Percentiles rank a stretch among this genome's conserved stretches.
These are phyloP conservation scores for Diversispora epigaea DNA, from an alignment of 192 early-diverging fungal species.

Conservation along the genomic window DNA sequence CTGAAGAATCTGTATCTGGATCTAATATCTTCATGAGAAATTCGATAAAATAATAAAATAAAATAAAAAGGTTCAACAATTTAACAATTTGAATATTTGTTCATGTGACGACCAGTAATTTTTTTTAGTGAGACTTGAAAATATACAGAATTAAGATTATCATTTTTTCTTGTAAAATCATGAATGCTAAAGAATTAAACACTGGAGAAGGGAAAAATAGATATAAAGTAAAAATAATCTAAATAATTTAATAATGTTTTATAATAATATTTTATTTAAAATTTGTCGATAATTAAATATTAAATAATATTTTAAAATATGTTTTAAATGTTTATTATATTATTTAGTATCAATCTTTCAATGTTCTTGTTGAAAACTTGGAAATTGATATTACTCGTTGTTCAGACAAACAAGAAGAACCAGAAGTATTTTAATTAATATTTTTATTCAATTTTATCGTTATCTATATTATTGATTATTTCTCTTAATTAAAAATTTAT, in stretches of 20 bases:
- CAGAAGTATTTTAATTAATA: conserved; percentile 39
- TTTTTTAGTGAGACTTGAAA: not conserved
- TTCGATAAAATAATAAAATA: too few relatives aligned
- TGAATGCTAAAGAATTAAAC: conserved; percentile 58
- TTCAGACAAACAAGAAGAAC: conserved; percentile 52
- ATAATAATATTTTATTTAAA: not conserved
- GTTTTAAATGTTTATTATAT: not conserved
- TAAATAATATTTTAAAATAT: too few relatives aligned
- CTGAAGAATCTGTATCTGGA: too few relatives aligned
- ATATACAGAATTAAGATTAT: not conserved
- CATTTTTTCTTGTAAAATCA: conserved; percentile 42
- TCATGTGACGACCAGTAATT: too few relatives aligned
- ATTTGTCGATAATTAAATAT: too few relatives aligned
- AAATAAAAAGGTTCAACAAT: too few relatives aligned
- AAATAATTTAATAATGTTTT: not conserved
- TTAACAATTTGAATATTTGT: too few relatives aligned
- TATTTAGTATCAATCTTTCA: conserved; percentile 76
- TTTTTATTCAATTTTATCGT: not conserved
- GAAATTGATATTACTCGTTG: conserved; percentile 76
- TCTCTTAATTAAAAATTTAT: not conserved
- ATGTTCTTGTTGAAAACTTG: conserved; percentile 66
- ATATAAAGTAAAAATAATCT: conserved; percentile 53
- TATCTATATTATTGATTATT: not conserved
- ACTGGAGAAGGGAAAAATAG: conserved; percentile 65
- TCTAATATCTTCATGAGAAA: too few relatives aligned